Percentiles rank a stretch among this genome's conserved stretches.
Evolutionary conservation across 768 basidiomycete genomes (phyloP).

Genomic region (Phlebiopsis flavidoalba): DNA sequence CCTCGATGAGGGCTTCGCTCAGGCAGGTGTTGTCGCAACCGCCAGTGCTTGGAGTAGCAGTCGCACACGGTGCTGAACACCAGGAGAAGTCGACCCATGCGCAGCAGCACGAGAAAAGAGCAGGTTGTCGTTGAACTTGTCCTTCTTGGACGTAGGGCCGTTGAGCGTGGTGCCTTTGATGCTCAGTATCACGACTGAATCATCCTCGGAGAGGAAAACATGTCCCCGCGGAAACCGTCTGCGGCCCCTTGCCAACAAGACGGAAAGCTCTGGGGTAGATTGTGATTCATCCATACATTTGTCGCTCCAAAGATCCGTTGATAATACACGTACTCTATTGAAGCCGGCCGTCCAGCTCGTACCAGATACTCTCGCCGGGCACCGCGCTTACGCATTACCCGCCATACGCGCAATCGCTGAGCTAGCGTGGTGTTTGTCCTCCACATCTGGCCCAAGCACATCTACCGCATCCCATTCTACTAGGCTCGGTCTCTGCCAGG

Average conservation of each 20-base stretch:
- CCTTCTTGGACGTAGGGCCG: constrained; percentile 84
- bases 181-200: constrained; percentile 78
- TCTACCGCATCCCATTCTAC: constrained; percentile 66
- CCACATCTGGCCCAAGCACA: constrained; percentile 71
- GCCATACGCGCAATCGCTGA: constrained; percentile 81
- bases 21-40: constrained; percentile 81
- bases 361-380: constrained; percentile 73
- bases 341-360: constrained; percentile 69
- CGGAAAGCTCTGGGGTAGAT: constrained; percentile 61
- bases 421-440: constrained; percentile 67
- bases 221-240: constrained; percentile 85
- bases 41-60: constrained; percentile 68
- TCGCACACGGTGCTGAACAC: constrained; percentile 80
- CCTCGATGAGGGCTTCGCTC: constrained; percentile 76
- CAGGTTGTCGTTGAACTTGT: constrained; percentile 91
- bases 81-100: constrained; percentile 86
- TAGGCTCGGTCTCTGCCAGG: constrained; percentile 41
- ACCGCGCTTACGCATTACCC: constrained; percentile 84
- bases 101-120: constrained; percentile 87
- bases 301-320: not conserved
- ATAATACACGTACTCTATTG: constrained; percentile 41
- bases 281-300: not conserved
- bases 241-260: constrained; percentile 62
- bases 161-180: constrained; percentile 88
- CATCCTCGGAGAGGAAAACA: constrained; percentile 74